A percentile compares a stretch with the other conserved stretches of the same genome.
phyloP scores from a whole-genome alignment of 1,139 yeast genomes.

The Blastobotrys ciferrii region DNA sequence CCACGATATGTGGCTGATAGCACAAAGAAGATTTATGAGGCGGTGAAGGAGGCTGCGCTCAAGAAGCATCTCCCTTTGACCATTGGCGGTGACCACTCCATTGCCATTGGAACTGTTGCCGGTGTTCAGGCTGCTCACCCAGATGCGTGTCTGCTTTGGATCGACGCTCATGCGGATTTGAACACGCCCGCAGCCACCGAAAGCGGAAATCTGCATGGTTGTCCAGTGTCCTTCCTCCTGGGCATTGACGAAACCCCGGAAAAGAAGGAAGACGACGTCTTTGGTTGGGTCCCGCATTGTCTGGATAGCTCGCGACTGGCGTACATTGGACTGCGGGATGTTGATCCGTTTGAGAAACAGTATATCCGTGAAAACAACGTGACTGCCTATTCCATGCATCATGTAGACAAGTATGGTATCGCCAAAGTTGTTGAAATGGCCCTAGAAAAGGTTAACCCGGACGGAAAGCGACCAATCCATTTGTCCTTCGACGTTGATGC shows the following conservation, averaged over 20 bases:
- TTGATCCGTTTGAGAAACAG: constrained; percentile 79
- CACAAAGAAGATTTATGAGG: constrained; percentile 58
- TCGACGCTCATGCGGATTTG: constrained; percentile 97
- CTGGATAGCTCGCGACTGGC: constrained; percentile 73
- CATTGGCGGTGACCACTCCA: constrained; percentile 95
- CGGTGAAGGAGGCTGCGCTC: constrained; percentile 55
- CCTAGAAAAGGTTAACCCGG: constrained; percentile 71
- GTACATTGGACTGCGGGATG: constrained; percentile 92
- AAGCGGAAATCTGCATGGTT: constrained; percentile 93
- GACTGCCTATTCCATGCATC: constrained; percentile 93
- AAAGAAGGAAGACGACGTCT: constrained; percentile 41
- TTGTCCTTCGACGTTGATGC: constrained; percentile 96
- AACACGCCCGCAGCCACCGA: constrained; percentile 86
- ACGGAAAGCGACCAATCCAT: constrained; percentile 74
- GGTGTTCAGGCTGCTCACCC: constrained; percentile 81
- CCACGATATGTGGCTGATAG: constrained; percentile 76
- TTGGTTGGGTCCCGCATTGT: constrained; percentile 72
- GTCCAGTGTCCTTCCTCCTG: constrained; percentile 88
- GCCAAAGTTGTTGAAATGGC: constrained; percentile 94
- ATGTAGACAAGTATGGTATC: constrained; percentile 90
- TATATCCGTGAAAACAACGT: constrained; percentile 70
- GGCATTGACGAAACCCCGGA: constrained; percentile 45
- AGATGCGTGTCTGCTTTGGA: constrained; percentile 89
- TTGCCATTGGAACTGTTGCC: constrained; percentile 89
- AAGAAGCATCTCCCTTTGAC: constrained; percentile 69